phyloP scores from a whole-genome alignment of 2,329 filamentous ascomycete genomes.

The Pseudogymnoascus sp. region DNA sequence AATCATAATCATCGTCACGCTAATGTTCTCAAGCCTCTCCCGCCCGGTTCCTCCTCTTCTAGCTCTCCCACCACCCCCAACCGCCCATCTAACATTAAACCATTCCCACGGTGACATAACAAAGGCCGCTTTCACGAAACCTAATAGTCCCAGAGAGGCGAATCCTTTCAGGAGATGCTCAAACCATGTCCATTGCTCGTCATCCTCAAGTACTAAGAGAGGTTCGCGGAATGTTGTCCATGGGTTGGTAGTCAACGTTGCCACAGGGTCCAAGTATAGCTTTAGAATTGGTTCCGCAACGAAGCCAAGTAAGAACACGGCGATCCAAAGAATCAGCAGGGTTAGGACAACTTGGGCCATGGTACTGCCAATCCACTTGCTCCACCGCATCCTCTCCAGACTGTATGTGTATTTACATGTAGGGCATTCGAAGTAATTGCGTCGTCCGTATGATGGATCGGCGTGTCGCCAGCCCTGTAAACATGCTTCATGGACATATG shows the following conservation, averaged over 20 bases:
- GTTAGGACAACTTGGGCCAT: slow-evolving; percentile 64
- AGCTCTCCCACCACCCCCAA: slow-evolving; percentile 42
- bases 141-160: slow-evolving; percentile 79
- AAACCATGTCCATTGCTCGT: slow-evolving; percentile 56
- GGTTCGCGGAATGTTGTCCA: slow-evolving; percentile 32
- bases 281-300: slow-evolving; percentile 88
- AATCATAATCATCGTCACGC: slow-evolving; percentile 69
- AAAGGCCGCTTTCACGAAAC: slow-evolving; percentile 67
- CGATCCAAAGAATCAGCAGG: slow-evolving; percentile 57
- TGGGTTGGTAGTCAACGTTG: slow-evolving; percentile 44
- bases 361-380: slow-evolving; percentile 58
- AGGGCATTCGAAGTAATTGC: slow-evolving; percentile 80
- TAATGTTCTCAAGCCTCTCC: slow-evolving; percentile 69
- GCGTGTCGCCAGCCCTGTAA: slow-evolving; percentile 74
- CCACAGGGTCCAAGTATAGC: slow-evolving; percentile 72
- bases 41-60: slow-evolving; percentile 58
- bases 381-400: slow-evolving; percentile 69
- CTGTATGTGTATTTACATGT: slow-evolving; percentile 81
- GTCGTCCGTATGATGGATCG: slow-evolving; percentile 52
- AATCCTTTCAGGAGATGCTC: slow-evolving; percentile 86
- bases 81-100: slow-evolving; percentile 60
- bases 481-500: slow-evolving; percentile 91
- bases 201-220: slow-evolving; percentile 35
- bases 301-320: slow-evolving; percentile 80
- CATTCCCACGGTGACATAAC: slow-evolving; percentile 68